Base-by-base conservation (phyloP, 371 early-diverging fungal species). In the Apophysomyces variabilis region DNA sequence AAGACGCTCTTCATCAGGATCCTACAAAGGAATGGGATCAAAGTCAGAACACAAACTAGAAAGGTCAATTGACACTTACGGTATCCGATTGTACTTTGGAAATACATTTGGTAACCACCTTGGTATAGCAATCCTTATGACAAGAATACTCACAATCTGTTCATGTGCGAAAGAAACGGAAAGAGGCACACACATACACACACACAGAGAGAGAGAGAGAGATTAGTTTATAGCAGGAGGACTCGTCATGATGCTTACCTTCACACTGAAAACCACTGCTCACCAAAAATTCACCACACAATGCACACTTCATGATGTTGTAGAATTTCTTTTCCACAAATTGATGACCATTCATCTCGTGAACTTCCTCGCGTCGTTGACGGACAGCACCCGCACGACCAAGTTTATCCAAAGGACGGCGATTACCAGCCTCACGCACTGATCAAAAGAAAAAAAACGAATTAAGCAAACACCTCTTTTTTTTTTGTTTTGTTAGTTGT, bases 281-380 rank as follows among this genome's bases (percentile, higher is more conserved):
- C 44, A 95, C 91, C 62, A 97, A 84, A 66, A 96, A 94, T 72
- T 97, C 97, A 38, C 86, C 83, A 77, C 99, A 99, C 3, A 95
- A 78, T 8, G 98, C 95, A 78, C 99, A 99, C 68, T 93, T 93
- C 93, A 97, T 92, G 71, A 96, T 92, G 65, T 93, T 92, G 76
- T 96, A 97, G 66, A 93, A 95, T 61, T 90, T 92, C 69, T 89
- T 85, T 46, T 90, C 85, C 60, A 88, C 89, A 77, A 98, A 96
- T 71, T 93, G 90, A 77, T 99, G 98, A 18, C 97, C 97, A 60
- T 91, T 90, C 81, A 92, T 92, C 60, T 90, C 92, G 44, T 87
- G 88, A n/a, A 94, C 85, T 56, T 89, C 90, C 50, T 90, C 91
- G 57, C 86, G 84, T 65, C 89, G 80, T 80, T 96, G 96, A 66